Percentiles rank a stretch among this genome's conserved stretches.
These are phyloP conservation scores for sunflower (Helianthus annuus) DNA, from an alignment of 129 eudicot species.

Conservation along the genomic window DNA sequence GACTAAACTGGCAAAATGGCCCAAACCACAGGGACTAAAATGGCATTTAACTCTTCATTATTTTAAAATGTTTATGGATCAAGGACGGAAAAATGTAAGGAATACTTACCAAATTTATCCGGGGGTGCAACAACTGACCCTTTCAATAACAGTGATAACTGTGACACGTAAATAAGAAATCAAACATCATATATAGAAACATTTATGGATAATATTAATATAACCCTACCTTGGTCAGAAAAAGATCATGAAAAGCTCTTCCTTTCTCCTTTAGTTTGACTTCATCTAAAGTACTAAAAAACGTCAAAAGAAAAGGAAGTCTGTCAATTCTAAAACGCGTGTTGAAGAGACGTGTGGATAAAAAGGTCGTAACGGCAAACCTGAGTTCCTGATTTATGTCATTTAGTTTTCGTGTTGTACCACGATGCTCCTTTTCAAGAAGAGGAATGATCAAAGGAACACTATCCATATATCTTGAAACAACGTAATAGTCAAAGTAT, in stretches of 20 bases:
- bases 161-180: constrained; percentile 22
- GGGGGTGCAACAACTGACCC: constrained; percentile 98
- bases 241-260: constrained; percentile 82
- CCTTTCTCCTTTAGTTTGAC: constrained; percentile 92
- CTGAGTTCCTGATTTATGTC: constrained; percentile 90
- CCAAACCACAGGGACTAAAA: no score
- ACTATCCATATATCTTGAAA: constrained; percentile 76
- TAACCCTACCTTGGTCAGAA: constrained; percentile 75
- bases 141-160: constrained; percentile 83
- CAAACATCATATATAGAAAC: constrained; percentile 11
- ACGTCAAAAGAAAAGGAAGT: constrained; percentile 13
- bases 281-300: constrained; percentile 70
- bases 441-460: constrained; percentile 96
- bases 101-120: constrained; percentile 78
- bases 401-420: constrained; percentile 65
- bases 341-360: not conserved
- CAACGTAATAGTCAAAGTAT: constrained; percentile 18
- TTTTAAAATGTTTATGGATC: not conserved
- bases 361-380: constrained; percentile 39
- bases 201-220: not conserved
- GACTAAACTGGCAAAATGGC: no score
- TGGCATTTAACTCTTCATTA: no score
- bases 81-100: constrained; percentile 1
- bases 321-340: constrained; percentile 1
- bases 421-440: constrained; percentile 84